Evolutionary conservation across 768 basidiomycete genomes (phyloP), one percentile per base, ranked within the genome.

Genomic region (Xerocomus potaroensis): DNA sequence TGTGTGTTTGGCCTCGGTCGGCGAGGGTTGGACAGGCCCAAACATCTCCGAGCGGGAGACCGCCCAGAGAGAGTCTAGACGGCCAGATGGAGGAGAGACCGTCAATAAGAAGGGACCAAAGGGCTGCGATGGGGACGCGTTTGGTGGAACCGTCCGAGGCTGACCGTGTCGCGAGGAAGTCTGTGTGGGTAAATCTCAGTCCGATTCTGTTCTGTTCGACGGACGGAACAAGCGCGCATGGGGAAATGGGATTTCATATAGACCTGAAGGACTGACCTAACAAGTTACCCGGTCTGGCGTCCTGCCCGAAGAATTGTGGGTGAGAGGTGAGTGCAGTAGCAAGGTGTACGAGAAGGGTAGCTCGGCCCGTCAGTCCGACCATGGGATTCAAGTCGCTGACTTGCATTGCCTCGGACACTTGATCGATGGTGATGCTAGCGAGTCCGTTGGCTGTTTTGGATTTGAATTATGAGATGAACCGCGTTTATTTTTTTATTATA

Each of bases 81-180:
- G 95, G 94, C 95, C 95, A 98, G 59, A 97, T 91, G 2, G 83
- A 76, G 42, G 86, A 78, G 27, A 98, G 74, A 4, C 91, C 88
- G 4, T 86, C 79, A 43, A 96, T 83, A 35, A 97, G 79, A 15
- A 78, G 77, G 12, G 77, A 66, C 92, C 95, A 98, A 12, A 98
- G 77, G 0, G 80, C 76, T 8, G 84, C 69, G 50, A 96, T 71
- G 38, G 86, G 85, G 3, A 96, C 73, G 14, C 64, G 64, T n/a
- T 71, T 70, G 5, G 63, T 69, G 3, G 65, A 38, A 3, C 63
- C 71, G 9, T 76, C 68, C 16, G 67, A 23, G 38, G 63, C 72
- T 4, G 82, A 80, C 57, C 84, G 70, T 1, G 66, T 57, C 56
- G 80, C 77, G 27, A 91, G 78, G 64, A 81, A 91, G 53, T 90